Evolutionary conservation across 73 alveolate species (phyloP).

Genomic region (Stentor roeselii): DNA sequence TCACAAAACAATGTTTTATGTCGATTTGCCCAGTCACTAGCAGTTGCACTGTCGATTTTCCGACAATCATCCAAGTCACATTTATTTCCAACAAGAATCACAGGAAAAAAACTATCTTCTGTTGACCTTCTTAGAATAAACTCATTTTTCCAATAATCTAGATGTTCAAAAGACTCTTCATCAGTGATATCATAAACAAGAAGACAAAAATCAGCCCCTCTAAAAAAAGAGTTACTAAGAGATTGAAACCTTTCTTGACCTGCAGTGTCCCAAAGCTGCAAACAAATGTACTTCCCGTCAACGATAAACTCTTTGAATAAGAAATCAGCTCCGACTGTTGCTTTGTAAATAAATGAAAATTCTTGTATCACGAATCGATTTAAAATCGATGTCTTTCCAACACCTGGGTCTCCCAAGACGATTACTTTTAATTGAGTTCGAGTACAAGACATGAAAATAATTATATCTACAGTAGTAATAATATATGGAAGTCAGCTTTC

Average conservation of each 20-base stretch:
- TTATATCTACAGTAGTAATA: background rate
- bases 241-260: conserved; percentile 73
- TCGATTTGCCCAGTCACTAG: conserved; percentile 45
- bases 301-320: conserved; percentile 55
- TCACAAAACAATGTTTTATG: no score
- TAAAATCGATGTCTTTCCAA: no score
- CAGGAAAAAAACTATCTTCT: conserved; percentile 79
- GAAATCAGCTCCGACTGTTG: conserved; percentile 81
- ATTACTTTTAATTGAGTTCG: background rate
- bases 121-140: conserved; percentile 72
- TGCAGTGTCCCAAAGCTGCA: conserved; percentile 65
- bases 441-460: no score
- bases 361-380: background rate
- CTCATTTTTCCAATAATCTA: conserved; percentile 81
- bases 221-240: conserved; percentile 88
- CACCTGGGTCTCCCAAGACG: no score
- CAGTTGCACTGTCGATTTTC: conserved; percentile 33
- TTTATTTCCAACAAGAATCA: conserved; percentile 86
- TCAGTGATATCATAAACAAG: conserved; percentile 69
- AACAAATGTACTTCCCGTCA: conserved; percentile 45
- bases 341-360: conserved; percentile 32
- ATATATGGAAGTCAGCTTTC: background rate
- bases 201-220: conserved; percentile 91
- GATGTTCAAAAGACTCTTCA: conserved; percentile 68
- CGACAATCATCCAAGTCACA: conserved; percentile 45